Percentiles rank a stretch among this genome's conserved stretches.
Evolutionary conservation across 2,329 filamentous ascomycete genomes (phyloP).

Genomic region (Talaromyces amestolkiae): DNA sequence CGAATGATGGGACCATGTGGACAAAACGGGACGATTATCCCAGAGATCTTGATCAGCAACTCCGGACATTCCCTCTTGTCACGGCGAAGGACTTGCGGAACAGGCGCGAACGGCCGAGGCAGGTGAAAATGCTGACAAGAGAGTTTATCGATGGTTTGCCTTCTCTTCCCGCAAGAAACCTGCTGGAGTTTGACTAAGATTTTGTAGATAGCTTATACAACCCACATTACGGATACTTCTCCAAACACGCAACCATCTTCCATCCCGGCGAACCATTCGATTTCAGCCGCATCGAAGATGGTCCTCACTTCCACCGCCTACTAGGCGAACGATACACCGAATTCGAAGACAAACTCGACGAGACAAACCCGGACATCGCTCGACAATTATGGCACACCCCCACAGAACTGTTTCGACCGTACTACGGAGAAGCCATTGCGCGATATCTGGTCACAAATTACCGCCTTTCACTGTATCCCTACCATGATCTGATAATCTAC

Average conservation of each 20-base stretch:
- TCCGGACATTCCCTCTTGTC: conserved; percentile 76
- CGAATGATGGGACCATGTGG: conserved; percentile 69
- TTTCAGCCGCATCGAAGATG: conserved; percentile 77
- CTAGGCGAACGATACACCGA: conserved; percentile 78
- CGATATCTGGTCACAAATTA: conserved; percentile 95
- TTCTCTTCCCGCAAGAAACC: neutral
- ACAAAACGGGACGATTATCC: conserved; percentile 78
- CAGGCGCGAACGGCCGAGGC: conserved; percentile 71
- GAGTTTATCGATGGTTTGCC: conserved; percentile 91
- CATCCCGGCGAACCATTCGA: conserved; percentile 86
- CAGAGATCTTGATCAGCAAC: conserved; percentile 75
- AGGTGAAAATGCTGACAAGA: conserved; percentile 94
- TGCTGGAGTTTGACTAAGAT: neutral
- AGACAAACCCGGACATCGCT: conserved; percentile 66
- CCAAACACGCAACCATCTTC: conserved; percentile 95
- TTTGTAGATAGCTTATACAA: conserved; percentile 84
- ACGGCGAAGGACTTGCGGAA: conserved; percentile 74
- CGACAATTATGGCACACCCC: conserved; percentile 98
- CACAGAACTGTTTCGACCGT: conserved; percentile 92
- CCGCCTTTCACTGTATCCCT: conserved; percentile 87
- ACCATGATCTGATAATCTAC: conserved; percentile 96
- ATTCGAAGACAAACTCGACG: conserved; percentile 87
- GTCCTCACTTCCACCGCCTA: conserved; percentile 75
- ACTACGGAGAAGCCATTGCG: conserved; percentile 96
- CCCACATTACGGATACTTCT: conserved; percentile 91